Conservation (phyloP, 257 asterid genomes). For the Apocynum venetum region DNA sequence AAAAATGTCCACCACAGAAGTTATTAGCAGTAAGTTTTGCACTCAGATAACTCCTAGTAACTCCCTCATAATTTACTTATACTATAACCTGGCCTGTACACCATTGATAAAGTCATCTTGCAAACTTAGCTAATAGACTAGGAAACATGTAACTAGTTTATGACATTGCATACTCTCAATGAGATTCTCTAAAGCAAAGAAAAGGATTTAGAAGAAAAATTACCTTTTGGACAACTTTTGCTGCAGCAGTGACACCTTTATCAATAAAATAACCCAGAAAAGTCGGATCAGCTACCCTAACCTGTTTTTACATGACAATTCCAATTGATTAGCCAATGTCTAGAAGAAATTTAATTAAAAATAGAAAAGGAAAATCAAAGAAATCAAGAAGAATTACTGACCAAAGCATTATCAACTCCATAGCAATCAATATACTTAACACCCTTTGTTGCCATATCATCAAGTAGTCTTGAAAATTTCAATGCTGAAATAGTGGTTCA, state of each 20-base stretch:
- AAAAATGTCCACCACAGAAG: neutral
- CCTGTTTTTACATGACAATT: slow-evolving; percentile 45
- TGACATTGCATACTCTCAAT: neutral
- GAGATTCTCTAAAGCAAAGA: neutral
- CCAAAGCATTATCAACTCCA: slow-evolving; percentile 98
- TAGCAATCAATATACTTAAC: slow-evolving; percentile 85
- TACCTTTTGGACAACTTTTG: slow-evolving; percentile 81
- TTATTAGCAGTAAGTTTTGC: neutral
- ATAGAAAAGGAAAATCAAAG: slow-evolving; percentile 10
- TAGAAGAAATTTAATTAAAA: neutral
- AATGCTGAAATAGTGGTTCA: slow-evolving; percentile 55
- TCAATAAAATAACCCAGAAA: slow-evolving; percentile 95
- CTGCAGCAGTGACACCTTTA: slow-evolving; percentile 81
- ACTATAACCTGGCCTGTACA: neutral
- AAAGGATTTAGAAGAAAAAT: neutral
- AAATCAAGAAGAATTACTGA: slow-evolving; percentile 32
- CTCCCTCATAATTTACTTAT: neutral
- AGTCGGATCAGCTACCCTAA: slow-evolving; percentile 95
- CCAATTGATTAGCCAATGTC: neutral
- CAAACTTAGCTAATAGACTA: neutral
- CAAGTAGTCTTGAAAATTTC: slow-evolving; percentile 71
- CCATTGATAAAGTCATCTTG: neutral
- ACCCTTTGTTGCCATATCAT: slow-evolving; percentile 88
- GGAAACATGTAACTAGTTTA: neutral
- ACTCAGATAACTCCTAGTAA: neutral